These are phyloP conservation scores for Dipteronia dyeriana DNA, from an alignment of 345 rosid genomes.

Conservation along the genomic window DNA sequence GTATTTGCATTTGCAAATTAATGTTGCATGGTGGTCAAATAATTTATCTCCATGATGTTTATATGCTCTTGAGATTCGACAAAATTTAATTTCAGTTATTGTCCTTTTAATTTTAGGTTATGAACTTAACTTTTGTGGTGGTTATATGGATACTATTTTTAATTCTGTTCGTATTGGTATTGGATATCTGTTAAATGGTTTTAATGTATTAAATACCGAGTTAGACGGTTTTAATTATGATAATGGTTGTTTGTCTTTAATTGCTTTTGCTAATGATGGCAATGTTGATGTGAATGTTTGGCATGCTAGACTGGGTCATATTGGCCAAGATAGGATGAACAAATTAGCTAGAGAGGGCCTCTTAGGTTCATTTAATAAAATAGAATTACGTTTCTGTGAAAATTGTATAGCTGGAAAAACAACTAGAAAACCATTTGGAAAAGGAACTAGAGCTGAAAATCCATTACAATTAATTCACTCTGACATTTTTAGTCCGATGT, in stretches of 20 bases:
- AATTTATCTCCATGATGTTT: too few species aligned
- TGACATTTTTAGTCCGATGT: not conserved
- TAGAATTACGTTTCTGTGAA: not conserved
- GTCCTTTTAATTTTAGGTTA: not conserved
- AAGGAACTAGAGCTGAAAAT: not conserved
- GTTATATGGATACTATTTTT: not conserved
- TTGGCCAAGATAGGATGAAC: not conserved
- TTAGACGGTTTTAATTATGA: not conserved
- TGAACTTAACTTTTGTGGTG: not conserved
- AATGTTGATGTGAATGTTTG: constrained; percentile 5
- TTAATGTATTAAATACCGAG: too few species aligned
- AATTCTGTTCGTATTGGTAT: not conserved
- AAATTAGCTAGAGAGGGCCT: not conserved
- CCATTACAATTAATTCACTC: constrained; percentile 2
- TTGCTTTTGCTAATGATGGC: not conserved
- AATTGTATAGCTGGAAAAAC: not conserved
- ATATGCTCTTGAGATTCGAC: too few species aligned
- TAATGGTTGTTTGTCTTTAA: not conserved
- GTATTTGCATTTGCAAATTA: too few species aligned
- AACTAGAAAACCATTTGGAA: constrained; percentile 1
- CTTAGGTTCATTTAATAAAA: not conserved
- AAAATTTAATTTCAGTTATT: too few species aligned
- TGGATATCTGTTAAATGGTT: not conserved
- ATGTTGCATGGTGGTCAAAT: too few species aligned
- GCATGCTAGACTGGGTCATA: not conserved